Conservation (phyloP, 805 yeast genomes). For the Yamadazyma olivae region DNA sequence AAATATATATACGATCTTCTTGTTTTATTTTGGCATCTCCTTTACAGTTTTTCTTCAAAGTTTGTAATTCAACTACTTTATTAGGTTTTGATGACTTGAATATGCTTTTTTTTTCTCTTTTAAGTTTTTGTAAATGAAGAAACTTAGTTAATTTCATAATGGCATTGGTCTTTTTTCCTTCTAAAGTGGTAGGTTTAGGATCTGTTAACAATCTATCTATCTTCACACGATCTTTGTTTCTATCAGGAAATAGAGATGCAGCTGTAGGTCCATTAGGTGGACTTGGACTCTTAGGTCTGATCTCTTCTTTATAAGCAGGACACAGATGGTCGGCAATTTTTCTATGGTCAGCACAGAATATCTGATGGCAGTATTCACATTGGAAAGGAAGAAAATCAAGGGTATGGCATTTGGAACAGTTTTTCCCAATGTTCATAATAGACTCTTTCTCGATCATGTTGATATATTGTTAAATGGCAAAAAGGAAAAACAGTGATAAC, state of each 20-base stretch:
- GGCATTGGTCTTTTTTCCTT: constrained; percentile 25
- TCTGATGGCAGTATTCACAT: constrained; percentile 46
- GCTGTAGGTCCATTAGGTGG: constrained; percentile 24
- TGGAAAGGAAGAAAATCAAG: constrained; percentile 58
- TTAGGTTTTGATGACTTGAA: constrained; percentile 5
- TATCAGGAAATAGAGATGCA: constrained; percentile 50
- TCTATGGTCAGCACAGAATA: constrained; percentile 53
- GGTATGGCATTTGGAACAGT: constrained; percentile 50
- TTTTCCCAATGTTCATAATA: constrained; percentile 55
- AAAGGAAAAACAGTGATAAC: too few species aligned
- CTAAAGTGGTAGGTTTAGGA: constrained; percentile 25
- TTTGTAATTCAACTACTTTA: constrained; percentile 25
- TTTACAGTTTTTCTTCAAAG: constrained; percentile 41
- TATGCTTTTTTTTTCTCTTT: constrained; percentile 1
- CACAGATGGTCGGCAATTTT: constrained; percentile 31
- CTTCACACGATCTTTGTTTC: constrained; percentile 37
- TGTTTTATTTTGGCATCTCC: constrained; percentile 47
- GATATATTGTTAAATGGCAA: too few species aligned
- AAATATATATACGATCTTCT: constrained; percentile 47
- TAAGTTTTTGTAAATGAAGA: constrained; percentile 21
- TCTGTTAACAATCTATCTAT: constrained; percentile 25
- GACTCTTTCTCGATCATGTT: constrained; percentile 2
- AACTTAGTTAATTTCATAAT: constrained; percentile 26
- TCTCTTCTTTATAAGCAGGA: constrained; percentile 13
- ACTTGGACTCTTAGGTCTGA: constrained; percentile 5